Conservation (phyloP, 768 basidiomycete genomes). For the Mycena crocata region DNA sequence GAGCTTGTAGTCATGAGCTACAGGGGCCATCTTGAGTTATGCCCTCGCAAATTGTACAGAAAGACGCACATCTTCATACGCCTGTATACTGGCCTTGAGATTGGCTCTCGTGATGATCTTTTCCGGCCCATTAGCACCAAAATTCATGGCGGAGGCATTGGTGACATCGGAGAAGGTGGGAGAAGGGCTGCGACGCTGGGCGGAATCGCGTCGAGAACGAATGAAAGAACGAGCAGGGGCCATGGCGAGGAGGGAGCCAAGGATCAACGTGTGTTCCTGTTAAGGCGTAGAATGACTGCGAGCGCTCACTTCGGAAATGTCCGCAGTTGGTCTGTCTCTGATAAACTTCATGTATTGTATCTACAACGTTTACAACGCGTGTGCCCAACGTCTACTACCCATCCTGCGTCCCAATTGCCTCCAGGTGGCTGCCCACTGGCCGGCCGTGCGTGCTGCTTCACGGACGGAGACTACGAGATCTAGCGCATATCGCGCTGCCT, state of each 20-base stretch:
- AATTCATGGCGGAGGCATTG: constrained; percentile 80
- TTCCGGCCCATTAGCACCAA: constrained; percentile 77
- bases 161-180: constrained; percentile 89
- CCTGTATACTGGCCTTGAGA: constrained; percentile 80
- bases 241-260: not conserved
- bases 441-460: too few relatives aligned
- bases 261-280: constrained; percentile 18
- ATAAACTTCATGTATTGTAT: too few relatives aligned
- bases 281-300: not conserved
- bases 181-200: constrained; percentile 70
- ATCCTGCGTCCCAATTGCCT: too few relatives aligned
- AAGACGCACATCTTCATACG: constrained; percentile 81
- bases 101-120: constrained; percentile 87
- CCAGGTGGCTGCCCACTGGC: too few relatives aligned
- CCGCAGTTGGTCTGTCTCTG: not conserved
- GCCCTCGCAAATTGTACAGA: constrained; percentile 1
- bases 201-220: constrained; percentile 58
- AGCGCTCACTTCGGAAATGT: too few relatives aligned
- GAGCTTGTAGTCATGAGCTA: constrained; percentile 83
- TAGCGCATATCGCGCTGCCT: too few relatives aligned
- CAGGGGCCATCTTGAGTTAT: not conserved
- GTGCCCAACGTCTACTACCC: too few relatives aligned
- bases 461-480: too few relatives aligned
- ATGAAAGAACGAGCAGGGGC: constrained; percentile 47
- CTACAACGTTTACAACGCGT: too few relatives aligned